A percentile compares a stretch with the other conserved stretches of the same genome.
Conservation (phyloP, 352 stramenopile genomes). For the Hyaloperonospora arabidopsidis region DNA sequence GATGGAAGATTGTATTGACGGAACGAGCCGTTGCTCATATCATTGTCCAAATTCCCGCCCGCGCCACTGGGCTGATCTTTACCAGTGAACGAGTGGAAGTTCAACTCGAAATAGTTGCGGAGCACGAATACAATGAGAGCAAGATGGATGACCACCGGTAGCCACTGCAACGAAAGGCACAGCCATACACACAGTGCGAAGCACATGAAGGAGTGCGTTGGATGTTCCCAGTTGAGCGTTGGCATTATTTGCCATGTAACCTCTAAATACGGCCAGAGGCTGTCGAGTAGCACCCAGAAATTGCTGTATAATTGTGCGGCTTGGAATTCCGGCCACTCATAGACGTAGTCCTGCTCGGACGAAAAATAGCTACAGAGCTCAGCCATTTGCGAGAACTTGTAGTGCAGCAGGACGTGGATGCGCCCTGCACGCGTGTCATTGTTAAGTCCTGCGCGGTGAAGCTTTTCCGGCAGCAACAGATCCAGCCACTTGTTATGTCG, state of each 20-base stretch:
- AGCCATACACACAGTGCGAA: conserved; percentile 80
- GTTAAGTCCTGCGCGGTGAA: conserved; percentile 72
- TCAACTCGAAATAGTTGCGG: conserved; percentile 81
- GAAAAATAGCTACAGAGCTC: conserved; percentile 80
- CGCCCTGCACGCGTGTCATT: conserved; percentile 73
- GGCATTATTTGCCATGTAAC: conserved; percentile 76
- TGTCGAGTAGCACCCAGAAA: conserved; percentile 80
- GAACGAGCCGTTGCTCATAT: conserved; percentile 45
- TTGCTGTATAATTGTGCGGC: conserved; percentile 79
- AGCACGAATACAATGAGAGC: conserved; percentile 72
- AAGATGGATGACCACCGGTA: conserved; percentile 64
- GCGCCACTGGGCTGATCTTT: conserved; percentile 31
- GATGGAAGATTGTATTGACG: conserved; percentile 74
- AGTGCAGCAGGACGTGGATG: conserved; percentile 81
- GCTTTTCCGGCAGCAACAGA: conserved; percentile 65
- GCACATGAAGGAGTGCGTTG: conserved; percentile 78
- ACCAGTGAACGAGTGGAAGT: conserved; percentile 65
- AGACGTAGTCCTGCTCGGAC: conserved; percentile 59
- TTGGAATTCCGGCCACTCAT: conserved; percentile 78
- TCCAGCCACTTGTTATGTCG: conserved; percentile 85
- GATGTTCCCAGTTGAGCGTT: conserved; percentile 81
- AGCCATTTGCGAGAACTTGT: conserved; percentile 81
- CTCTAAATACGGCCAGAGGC: conserved; percentile 79
- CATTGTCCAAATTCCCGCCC: conserved; percentile 18
- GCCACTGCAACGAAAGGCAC: conserved; percentile 74